Evolutionary conservation across 2,329 filamentous ascomycete genomes (phyloP).

Genomic region (Diaporthe aspalathi): DNA sequence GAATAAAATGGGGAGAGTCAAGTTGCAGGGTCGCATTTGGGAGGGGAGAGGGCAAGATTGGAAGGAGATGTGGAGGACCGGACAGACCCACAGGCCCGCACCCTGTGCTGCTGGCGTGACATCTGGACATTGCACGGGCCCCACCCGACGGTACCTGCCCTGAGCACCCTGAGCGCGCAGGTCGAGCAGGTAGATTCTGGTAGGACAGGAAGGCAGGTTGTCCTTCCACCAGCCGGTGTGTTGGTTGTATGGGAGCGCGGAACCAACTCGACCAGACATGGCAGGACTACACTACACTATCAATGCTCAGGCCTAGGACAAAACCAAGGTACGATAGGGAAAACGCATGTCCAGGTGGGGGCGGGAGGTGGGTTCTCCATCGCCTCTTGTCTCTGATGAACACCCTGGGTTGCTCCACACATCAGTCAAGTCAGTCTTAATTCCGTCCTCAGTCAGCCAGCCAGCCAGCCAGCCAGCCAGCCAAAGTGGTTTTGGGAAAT

Average conservation of each 20-base stretch:
- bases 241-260: no score
- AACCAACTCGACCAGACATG: background rate
- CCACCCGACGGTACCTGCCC: background rate
- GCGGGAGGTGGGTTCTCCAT: constrained; percentile 16
- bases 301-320: background rate
- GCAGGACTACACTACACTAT: background rate
- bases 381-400: constrained; percentile 26
- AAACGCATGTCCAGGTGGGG: constrained; percentile 1
- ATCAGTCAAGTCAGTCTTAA: background rate
- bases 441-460: background rate
- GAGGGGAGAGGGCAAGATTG: constrained; percentile 30
- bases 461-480: background rate
- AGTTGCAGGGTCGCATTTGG: constrained; percentile 25
- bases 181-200: no score
- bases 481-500: background rate
- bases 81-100: constrained; percentile 23
- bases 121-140: constrained; percentile 18
- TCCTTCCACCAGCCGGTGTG: no score
- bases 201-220: no score
- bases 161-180: no score
- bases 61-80: constrained; percentile 28
- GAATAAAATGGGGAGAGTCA: constrained; percentile 6
- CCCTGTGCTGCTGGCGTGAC: background rate
- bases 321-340: background rate
- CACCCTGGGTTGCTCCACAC: constrained; percentile 17